These are phyloP conservation scores for Nitzschia inconspicua DNA, from an alignment of 108 stramenopile genomes.

Conservation along the genomic window DNA sequence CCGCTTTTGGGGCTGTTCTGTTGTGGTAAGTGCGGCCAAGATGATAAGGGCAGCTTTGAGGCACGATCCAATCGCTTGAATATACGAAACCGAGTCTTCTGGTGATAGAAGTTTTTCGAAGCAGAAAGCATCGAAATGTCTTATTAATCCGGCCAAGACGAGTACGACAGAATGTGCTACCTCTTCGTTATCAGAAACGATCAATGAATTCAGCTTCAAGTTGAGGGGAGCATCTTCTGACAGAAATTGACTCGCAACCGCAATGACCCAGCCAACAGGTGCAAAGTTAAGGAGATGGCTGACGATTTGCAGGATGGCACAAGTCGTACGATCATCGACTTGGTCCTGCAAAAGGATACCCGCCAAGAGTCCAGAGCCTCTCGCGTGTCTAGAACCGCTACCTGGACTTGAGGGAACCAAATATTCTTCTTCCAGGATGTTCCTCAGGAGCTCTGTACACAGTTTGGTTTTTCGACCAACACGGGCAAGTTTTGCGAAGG, in stretches of 20 bases:
- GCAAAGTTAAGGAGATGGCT: conserved; percentile 22
- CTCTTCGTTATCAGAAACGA: background rate
- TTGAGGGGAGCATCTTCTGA: background rate
- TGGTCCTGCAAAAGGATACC: conserved; percentile 1
- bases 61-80: background rate
- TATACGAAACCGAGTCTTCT: too few species aligned
- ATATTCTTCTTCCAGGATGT: conserved; percentile 7
- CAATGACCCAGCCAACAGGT: conserved; percentile 13
- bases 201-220: conserved; percentile 1
- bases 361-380: conserved; percentile 16
- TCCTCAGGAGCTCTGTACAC: conserved; percentile 7
- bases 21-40: conserved; percentile 14
- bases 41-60: conserved; percentile 13
- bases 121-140: conserved; percentile 20
- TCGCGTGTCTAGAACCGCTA: too few species aligned
- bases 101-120: too few species aligned
- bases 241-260: conserved; percentile 14
- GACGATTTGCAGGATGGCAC: conserved; percentile 17
- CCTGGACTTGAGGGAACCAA: too few species aligned
- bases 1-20: background rate
- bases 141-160: conserved; percentile 17
- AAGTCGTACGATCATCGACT: background rate
- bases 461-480: conserved; percentile 7
- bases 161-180: conserved; percentile 9
- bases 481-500: conserved; percentile 7